These are phyloP conservation scores for Fusarium veterinarium DNA, from an alignment of 2,329 filamentous ascomycete species.

Conservation along the genomic window DNA sequence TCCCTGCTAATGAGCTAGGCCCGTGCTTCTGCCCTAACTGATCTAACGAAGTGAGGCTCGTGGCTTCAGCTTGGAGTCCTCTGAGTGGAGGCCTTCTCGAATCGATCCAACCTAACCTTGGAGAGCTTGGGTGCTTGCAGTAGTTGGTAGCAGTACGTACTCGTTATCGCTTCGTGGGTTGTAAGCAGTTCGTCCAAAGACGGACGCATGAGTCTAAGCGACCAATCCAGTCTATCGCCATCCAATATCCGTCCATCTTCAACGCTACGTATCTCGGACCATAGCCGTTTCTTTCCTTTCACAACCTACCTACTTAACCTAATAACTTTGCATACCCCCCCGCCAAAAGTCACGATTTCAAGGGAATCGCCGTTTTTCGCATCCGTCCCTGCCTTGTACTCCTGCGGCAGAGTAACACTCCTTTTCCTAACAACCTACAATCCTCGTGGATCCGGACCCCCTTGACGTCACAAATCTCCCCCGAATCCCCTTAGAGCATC, in stretches of 20 bases:
- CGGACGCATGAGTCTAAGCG: conserved; percentile 21
- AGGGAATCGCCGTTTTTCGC: conserved; percentile 11
- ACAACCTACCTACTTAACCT: conserved; percentile 5
- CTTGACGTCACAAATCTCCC: conserved; percentile 44
- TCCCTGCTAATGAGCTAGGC: conserved; percentile 36
- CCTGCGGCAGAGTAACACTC: conserved; percentile 25
- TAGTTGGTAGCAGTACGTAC: conserved; percentile 25
- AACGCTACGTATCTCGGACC: conserved; percentile 22
- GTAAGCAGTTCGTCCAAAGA: conserved; percentile 27
- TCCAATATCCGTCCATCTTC: conserved; percentile 19
- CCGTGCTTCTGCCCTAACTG: conserved; percentile 39
- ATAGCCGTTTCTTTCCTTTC: conserved; percentile 8
- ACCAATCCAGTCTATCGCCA: conserved; percentile 17
- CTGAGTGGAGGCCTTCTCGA: conserved; percentile 27
- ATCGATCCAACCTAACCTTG: not conserved
- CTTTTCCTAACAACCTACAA: conserved; percentile 10
- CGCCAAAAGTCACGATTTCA: conserved; percentile 7
- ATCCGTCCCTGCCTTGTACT: conserved; percentile 19
- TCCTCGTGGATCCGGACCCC: conserved; percentile 30
- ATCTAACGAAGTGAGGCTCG: conserved; percentile 36
- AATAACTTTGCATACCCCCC: conserved; percentile 20
- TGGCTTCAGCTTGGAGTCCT: conserved; percentile 32
- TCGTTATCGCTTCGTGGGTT: conserved; percentile 25
- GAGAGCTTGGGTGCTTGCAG: not conserved
- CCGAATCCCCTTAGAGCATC: conserved; percentile 32